phyloP scores from a whole-genome alignment of 495 filamentous ascomycete species.

The Hyaloscypha variabilis region DNA sequence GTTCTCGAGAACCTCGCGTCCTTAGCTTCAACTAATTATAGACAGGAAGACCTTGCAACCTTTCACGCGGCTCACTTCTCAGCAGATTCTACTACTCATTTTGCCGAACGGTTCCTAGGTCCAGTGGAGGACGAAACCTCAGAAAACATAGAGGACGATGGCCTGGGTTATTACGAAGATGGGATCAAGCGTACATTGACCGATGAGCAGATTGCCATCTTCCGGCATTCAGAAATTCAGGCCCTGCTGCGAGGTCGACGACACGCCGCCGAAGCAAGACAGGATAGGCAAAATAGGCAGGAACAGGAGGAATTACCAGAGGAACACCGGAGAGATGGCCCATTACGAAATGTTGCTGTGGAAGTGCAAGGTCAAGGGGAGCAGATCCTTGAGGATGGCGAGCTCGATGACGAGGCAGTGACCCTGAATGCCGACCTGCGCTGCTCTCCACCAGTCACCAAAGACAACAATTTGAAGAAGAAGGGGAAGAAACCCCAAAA shows the following conservation, averaged over 20 bases:
- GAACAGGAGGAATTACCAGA: not conserved
- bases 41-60: conserved; percentile 68
- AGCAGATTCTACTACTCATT: conserved; percentile 43
- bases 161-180: conserved; percentile 85
- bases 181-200: conserved; percentile 91
- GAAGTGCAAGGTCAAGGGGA: conserved; percentile 21
- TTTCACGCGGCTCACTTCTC: conserved; percentile 74
- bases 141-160: conserved; percentile 63
- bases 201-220: conserved; percentile 87
- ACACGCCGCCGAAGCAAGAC: conserved; percentile 26
- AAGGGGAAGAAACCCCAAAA: conserved; percentile 40
- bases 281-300: not conserved
- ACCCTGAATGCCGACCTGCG: not conserved
- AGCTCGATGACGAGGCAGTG: conserved; percentile 14
- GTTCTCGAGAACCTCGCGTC: not conserved
- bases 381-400: conserved; percentile 34
- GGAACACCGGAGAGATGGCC: not conserved
- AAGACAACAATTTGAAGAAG: conserved; percentile 22
- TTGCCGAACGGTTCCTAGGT: conserved; percentile 48
- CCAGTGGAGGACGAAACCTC: conserved; percentile 36
- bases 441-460: not conserved
- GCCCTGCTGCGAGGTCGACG: conserved; percentile 57
- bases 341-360: not conserved
- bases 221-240: conserved; percentile 88
- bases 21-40: conserved; percentile 8